Conservation (phyloP, 1,284 basidiomycete genomes). For the Trichosporon asahii region DNA sequence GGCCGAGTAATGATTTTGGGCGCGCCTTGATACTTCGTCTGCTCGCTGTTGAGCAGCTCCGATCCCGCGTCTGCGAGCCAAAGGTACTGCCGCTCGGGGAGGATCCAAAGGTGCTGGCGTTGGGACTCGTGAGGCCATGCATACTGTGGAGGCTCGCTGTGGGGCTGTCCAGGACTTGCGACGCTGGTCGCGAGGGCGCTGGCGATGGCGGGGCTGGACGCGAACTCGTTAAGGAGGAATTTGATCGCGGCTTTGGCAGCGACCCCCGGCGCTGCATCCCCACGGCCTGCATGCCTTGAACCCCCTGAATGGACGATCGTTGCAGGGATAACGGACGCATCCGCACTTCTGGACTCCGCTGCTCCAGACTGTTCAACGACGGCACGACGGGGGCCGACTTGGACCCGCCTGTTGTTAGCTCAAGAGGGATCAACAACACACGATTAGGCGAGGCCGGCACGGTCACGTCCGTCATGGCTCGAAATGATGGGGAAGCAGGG, state of each 20-base stretch:
- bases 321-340: slow-evolving; percentile 7
- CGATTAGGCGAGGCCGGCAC: slow-evolving; percentile 3
- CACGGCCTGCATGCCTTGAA: neutral
- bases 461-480: slow-evolving; percentile 7
- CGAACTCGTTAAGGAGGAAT: slow-evolving; percentile 29
- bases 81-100: neutral
- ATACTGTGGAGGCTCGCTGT: slow-evolving; percentile 12
- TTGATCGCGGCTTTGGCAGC: slow-evolving; percentile 28
- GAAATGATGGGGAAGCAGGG: neutral
- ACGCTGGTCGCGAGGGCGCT: slow-evolving; percentile 34
- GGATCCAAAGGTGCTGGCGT: neutral
- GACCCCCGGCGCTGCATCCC: slow-evolving; percentile 1
- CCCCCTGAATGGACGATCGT: neutral
- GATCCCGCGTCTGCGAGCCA: neutral
- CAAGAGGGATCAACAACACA: neutral
- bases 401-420: slow-evolving; percentile 2
- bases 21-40: neutral
- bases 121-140: neutral
- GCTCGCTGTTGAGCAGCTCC: slow-evolving; percentile 1
- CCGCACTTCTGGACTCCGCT: neutral
- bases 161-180: slow-evolving; percentile 25
- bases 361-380: neutral
- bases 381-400: neutral
- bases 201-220: slow-evolving; percentile 46
- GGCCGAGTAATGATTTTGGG: neutral